Percentiles rank a stretch among this genome's conserved stretches.
These are phyloP conservation scores for Sporisorium reilianum DNA, from an alignment of 1,284 basidiomycete species.

Conservation along the genomic window DNA sequence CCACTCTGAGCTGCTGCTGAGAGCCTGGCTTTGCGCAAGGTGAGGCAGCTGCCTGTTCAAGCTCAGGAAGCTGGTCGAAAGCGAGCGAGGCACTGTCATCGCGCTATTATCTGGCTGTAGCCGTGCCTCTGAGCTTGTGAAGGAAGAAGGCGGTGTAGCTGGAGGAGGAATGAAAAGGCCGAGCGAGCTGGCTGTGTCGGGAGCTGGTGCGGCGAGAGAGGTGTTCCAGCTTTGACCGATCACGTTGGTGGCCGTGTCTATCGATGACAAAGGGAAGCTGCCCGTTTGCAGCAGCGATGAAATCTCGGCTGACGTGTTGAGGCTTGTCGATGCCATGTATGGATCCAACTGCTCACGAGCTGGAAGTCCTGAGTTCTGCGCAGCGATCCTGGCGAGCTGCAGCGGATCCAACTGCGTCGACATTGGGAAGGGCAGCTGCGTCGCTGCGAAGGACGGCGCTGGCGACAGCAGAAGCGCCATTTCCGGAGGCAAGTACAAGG, in stretches of 20 bases:
- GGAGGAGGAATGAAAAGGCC: constrained; percentile 2
- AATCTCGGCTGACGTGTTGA: background rate
- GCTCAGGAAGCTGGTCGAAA: constrained; percentile 3
- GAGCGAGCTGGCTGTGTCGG: background rate
- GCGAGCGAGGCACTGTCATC: background rate
- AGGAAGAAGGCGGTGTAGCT: background rate
- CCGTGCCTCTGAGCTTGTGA: background rate
- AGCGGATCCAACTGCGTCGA: background rate
- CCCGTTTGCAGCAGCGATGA: background rate
- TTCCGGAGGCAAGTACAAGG: background rate
- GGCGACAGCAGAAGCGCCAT: background rate
- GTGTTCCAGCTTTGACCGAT: background rate
- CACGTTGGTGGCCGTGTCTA: background rate
- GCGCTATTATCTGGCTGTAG: background rate
- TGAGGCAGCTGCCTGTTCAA: background rate
- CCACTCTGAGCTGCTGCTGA: background rate
- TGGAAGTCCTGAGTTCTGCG: background rate
- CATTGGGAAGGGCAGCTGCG: background rate
- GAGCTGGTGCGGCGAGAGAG: background rate
- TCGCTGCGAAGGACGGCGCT: background rate
- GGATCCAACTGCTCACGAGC: background rate
- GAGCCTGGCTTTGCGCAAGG: background rate
- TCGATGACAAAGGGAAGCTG: no score
- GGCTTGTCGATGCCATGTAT: background rate
- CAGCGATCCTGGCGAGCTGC: background rate